These are phyloP conservation scores for Nidularia sp. DNA, from an alignment of 768 basidiomycete species.

Conservation along the genomic window DNA sequence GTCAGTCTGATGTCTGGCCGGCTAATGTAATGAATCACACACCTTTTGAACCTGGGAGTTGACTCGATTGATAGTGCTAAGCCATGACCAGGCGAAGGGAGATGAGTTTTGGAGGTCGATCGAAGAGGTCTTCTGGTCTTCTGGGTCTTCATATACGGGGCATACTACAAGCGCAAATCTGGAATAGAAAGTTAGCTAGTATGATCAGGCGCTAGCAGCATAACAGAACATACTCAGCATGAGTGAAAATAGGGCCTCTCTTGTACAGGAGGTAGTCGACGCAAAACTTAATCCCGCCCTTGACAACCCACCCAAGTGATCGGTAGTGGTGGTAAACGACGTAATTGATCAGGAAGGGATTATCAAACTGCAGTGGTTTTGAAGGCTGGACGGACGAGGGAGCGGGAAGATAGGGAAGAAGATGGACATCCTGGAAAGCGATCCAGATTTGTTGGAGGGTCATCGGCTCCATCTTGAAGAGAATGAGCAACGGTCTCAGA, in stretches of 20 bases:
- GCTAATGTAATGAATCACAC: neutral
- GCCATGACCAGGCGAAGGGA: constrained; percentile 91
- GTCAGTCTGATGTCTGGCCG: neutral
- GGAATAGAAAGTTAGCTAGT: neutral
- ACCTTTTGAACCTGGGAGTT: constrained; percentile 98
- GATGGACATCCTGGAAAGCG: constrained; percentile 55
- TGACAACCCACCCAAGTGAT: constrained; percentile 95
- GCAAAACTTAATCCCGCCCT: constrained; percentile 96
- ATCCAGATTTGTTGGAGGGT: constrained; percentile 57
- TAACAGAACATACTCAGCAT: constrained; percentile 75
- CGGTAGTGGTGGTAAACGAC: constrained; percentile 92
- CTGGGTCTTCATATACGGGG: constrained; percentile 83
- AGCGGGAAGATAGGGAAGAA: constrained; percentile 31
- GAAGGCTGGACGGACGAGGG: constrained; percentile 6
- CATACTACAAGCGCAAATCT: constrained; percentile 92
- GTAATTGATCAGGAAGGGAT: constrained; percentile 90
- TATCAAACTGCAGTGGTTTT: constrained; percentile 60
- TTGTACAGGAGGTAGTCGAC: constrained; percentile 94
- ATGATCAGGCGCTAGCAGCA: neutral
- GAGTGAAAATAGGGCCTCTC: constrained; percentile 89
- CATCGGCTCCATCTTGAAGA: constrained; percentile 47
- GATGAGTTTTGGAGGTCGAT: constrained; percentile 60
- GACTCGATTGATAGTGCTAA: constrained; percentile 94
- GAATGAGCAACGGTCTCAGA: neutral
- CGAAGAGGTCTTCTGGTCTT: constrained; percentile 63